Base-by-base conservation (phyloP, 1,284 basidiomycete species). In the Chalciporus piperatoides region DNA sequence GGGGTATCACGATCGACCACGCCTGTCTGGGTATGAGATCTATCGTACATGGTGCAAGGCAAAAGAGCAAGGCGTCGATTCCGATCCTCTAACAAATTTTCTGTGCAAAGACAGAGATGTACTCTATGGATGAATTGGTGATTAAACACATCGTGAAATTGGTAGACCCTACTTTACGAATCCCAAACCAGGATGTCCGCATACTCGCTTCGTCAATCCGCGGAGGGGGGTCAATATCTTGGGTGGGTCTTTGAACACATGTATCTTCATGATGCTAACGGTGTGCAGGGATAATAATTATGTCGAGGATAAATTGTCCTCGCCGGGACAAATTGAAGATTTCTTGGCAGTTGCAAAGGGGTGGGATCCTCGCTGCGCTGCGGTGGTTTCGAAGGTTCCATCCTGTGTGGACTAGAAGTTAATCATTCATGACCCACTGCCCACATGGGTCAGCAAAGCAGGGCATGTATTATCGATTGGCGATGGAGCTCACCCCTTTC, bases 321-420 rank as follows among this genome's bases (percentile, higher is more conserved):
- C 50, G 17, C 58, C 59, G 6, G 63, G 58, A n/a, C 56, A 61
- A 19, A 63, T 62, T 25, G 57, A 65, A 40, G 67, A 62, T 28
- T 57, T 60, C 19, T 53, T 63, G 9, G 53, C 58, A 17, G 50
- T 65, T 15, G 62, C 64, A 2, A 57, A 66, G 32, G 64, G 49
- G 17, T 65, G 62, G 56, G 61, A 70, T 49, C 59, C 62, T 11
- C 61, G 62, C 32, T 68, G 63, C 42, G 57, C 59, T 24, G 68
- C 56, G 4, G 46, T 62, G 27, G 51, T 61, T 9, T 58, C 56
- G 27, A 64, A 61, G 41, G 61, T 60, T 4, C 57, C 57, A 2
- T 54, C 56, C 2, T 63, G 63, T n/a, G 51, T 67, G 17, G 62
- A 64, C 41, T 69, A 65, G 67, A 68, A 63, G 50, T 44, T 68